Base-by-base conservation (phyloP, 2,329 filamentous ascomycete genomes). In the Aspergillus proliferans region DNA sequence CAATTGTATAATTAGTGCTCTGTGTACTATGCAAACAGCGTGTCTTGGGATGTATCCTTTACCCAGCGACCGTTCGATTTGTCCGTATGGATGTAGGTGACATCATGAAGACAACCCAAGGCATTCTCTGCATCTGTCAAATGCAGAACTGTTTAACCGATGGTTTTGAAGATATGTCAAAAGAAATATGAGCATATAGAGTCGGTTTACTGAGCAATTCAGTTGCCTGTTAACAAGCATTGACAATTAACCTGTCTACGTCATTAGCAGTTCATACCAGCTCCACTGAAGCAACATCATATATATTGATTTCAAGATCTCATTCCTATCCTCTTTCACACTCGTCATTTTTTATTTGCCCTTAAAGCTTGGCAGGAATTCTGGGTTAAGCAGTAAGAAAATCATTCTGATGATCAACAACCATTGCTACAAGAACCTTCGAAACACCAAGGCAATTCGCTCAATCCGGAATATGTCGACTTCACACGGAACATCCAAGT, bases 401-500 rank as follows among this genome's bases (percentile, higher is more conserved):
- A 30, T 30, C 9, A 30, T 30, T 12, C 26, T 9, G 10, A 30
- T 36, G 15, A 36, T 18, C 5, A 36, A 18, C 14, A 36, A n/a
- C 34, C 34, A 36, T 36, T 30, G 34, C 8, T 36, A 36, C n/a
- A n/a, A 36, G n/a, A 4, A 36, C 8, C 8, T 22, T 18, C 18
- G 38, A 40, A 19, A 6, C 38, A 21, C 19, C 38, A 40, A 40
- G 10, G 5, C 45, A 40, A 40, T 40, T 12, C 38, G 8, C 18
- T 19, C 15, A 12, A 21, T 19, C 7, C 18, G 9, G 10, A 40
- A 15, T 5, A 40, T 40, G 38, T 19, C 38, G 7, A 38, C n/a
- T 30, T 30, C 26, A 18, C 3, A 18, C 34, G 34, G n/a, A 9
- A 15, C 39, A 15, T 57, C 62, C 15, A 66, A 64, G 40, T 66